A percentile compares a stretch with the other conserved stretches of the same genome.
These are phyloP conservation scores for Actinomortierella ambigua DNA, from an alignment of 371 early-diverging fungal genomes.

Conservation along the genomic window DNA sequence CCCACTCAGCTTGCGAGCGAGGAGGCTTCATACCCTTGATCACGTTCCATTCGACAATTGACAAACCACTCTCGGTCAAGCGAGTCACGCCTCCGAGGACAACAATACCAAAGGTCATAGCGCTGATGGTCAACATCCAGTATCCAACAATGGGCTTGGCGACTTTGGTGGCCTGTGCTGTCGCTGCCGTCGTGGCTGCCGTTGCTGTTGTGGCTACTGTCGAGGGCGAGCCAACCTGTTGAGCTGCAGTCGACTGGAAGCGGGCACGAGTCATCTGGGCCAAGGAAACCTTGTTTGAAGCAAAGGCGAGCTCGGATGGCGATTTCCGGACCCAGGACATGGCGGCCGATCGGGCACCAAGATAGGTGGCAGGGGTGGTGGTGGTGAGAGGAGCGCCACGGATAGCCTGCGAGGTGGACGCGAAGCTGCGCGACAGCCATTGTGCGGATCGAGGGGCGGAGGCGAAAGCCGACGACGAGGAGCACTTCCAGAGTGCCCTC, in stretches of 20 bases:
- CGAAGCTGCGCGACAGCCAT: too few species aligned
- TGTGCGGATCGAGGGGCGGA: too few species aligned
- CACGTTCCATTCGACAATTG: slow-evolving; percentile 96
- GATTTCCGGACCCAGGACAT: too few species aligned
- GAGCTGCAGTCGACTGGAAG: slow-evolving; percentile 33
- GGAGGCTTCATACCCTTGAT: slow-evolving; percentile 94
- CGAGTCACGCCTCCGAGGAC: slow-evolving; percentile 96
- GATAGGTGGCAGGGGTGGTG: too few species aligned
- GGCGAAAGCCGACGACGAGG: too few species aligned
- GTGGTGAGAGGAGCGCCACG: too few species aligned
- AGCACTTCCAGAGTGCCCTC: too few species aligned
- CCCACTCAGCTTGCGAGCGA: slow-evolving; percentile 86
- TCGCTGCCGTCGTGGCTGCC: slow-evolving; percentile 11
- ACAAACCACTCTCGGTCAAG: slow-evolving; percentile 94
- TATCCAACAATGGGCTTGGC: slow-evolving; percentile 82
- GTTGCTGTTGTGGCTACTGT: slow-evolving; percentile 12
- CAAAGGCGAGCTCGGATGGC: too few species aligned
- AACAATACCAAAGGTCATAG: slow-evolving; percentile 92
- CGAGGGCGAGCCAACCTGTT: slow-evolving; percentile 5
- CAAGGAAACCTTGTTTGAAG: too few species aligned
- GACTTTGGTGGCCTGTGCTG: slow-evolving; percentile 29
- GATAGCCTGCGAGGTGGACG: too few species aligned
- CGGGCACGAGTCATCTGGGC: slow-evolving; percentile 30
- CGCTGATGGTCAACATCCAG: slow-evolving; percentile 90
- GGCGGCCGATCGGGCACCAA: too few species aligned